Evolutionary conservation across 306 rosid genomes (phyloP).

Genomic region (Begonia fuchsioides): DNA sequence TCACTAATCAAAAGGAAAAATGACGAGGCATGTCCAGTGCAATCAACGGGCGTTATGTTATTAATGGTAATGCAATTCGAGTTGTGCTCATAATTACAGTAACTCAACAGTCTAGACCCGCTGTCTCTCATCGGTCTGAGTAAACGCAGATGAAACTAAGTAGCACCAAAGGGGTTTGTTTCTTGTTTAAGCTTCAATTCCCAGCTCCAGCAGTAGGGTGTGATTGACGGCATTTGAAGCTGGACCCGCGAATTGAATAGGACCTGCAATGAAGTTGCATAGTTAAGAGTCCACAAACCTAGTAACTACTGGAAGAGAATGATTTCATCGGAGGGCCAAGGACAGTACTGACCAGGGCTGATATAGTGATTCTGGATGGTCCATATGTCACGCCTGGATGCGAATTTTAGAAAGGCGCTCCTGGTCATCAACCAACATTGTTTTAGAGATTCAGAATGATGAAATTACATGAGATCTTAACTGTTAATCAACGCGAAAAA

Average conservation of each 20-base stretch:
- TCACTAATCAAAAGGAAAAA: conserved; percentile 17
- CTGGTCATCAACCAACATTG: conserved; percentile 17
- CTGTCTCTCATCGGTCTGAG: too few relatives aligned
- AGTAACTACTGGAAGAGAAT: too few relatives aligned
- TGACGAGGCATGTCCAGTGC: conserved; percentile 37
- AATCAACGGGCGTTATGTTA: conserved; percentile 18
- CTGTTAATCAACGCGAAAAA: neutral
- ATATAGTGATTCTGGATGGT: conserved; percentile 72
- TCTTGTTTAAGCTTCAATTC: conserved; percentile 24
- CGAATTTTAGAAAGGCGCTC: conserved; percentile 92
- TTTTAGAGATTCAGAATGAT: neutral
- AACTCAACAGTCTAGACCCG: too few relatives aligned
- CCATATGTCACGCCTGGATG: conserved; percentile 73
- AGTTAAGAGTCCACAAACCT: neutral
- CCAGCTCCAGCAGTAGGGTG: conserved; percentile 80
- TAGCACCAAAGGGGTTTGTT: conserved; percentile 1
- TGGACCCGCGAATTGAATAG: conserved; percentile 78
- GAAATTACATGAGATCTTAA: neutral
- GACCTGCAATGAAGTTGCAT: conserved; percentile 38
- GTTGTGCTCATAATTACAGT: too few relatives aligned
- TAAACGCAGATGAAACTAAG: neutral
- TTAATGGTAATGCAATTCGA: conserved; percentile 12
- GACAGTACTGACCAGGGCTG: conserved; percentile 65
- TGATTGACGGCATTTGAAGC: conserved; percentile 57
- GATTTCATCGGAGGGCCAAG: too few relatives aligned